These are phyloP conservation scores for Floccularia luteovirens DNA, from an alignment of 768 basidiomycete genomes.

Conservation along the genomic window DNA sequence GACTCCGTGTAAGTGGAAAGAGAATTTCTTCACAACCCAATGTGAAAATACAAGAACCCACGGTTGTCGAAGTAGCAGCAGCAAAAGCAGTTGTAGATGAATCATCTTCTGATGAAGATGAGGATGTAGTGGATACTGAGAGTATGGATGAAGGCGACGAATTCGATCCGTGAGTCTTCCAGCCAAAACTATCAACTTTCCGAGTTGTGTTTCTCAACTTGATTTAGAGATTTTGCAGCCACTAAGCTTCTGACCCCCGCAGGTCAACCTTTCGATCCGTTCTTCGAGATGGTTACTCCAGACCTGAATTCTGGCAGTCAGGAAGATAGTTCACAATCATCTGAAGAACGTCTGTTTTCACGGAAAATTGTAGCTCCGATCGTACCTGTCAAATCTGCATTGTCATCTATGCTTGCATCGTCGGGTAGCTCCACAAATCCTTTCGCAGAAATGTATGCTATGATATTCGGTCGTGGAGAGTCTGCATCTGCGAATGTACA, in stretches of 20 bases:
- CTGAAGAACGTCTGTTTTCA: slow-evolving; percentile 35
- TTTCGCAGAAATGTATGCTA: slow-evolving; percentile 80
- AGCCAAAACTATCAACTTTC: neutral
- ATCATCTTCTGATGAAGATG: slow-evolving; percentile 43
- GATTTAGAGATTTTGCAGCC: slow-evolving; percentile 61
- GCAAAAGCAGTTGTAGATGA: slow-evolving; percentile 44
- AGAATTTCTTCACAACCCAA: slow-evolving; percentile 35
- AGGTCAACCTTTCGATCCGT: slow-evolving; percentile 28
- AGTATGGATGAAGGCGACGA: slow-evolving; percentile 63
- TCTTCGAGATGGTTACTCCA: slow-evolving; percentile 52
- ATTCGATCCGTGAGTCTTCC: slow-evolving; percentile 64
- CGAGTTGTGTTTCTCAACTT: neutral
- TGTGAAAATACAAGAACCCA: slow-evolving; percentile 32
- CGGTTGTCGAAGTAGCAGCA: slow-evolving; percentile 32
- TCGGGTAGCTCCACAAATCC: slow-evolving; percentile 70
- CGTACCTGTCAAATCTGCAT: slow-evolving; percentile 46
- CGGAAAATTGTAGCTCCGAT: slow-evolving; percentile 40
- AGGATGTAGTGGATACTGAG: slow-evolving; percentile 35
- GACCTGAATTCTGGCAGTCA: slow-evolving; percentile 8
- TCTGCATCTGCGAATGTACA: slow-evolving; percentile 55
- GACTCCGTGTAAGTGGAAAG: slow-evolving; percentile 70
- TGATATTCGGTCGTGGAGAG: slow-evolving; percentile 73
- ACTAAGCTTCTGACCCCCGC: slow-evolving; percentile 55
- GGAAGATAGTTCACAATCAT: neutral
- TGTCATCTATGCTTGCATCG: slow-evolving; percentile 70